Conservation (phyloP, 164 flowering plant species). For the grape (Vitis vinifera) region ASM3070453v1 NC_081817.1:2550001-2550500, state of each 20-base stretch:
- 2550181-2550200: neutral
- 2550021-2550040: neutral
- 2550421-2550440: neutral
- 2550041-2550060: neutral
- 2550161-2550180: neutral
- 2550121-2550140: neutral
- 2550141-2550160: neutral
- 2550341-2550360: neutral
- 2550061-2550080: neutral
- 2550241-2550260: too few relatives aligned
- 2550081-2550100: neutral
- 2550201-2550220: neutral
- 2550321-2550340: neutral
- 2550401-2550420: too few relatives aligned
- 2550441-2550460: neutral
- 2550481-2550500: slow-evolving; percentile 1
- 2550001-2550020: slow-evolving; percentile 1
- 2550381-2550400: too few relatives aligned
- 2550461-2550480: neutral
- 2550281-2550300: neutral
- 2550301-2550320: neutral
- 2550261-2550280: neutral
- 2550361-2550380: too few relatives aligned
- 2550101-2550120: neutral
- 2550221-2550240: too few relatives aligned